A percentile compares a stretch with the other conserved stretches of the same genome.
Evolutionary conservation across 306 rosid species (phyloP).

Genomic region (Pterocarpus macrocarpus): DNA sequence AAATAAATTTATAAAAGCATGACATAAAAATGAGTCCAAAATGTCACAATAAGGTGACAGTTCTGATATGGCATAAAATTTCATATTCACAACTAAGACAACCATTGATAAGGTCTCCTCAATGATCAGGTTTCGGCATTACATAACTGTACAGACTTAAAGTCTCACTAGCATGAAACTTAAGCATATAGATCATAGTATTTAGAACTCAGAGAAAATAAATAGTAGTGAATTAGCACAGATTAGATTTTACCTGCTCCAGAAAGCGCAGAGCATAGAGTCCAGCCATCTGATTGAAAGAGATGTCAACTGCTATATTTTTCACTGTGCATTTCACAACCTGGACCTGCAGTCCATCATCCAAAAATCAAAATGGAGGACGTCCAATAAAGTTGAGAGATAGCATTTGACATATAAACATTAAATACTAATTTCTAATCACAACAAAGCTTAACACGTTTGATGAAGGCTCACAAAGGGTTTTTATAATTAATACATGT

Average conservation of each 20-base stretch:
- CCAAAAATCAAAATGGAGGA: conserved; percentile 28
- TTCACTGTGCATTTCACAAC: conserved; percentile 71
- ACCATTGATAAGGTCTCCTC: conserved; percentile 22
- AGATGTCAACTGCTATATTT: conserved; percentile 67
- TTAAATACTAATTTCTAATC: conserved; percentile 19
- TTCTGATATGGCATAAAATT: conserved; percentile 31
- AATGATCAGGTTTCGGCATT: conserved; percentile 29
- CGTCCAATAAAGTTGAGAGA: conserved; percentile 20
- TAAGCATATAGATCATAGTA: conserved; percentile 11
- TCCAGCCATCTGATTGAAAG: conserved; percentile 79
- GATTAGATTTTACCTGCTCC: conserved; percentile 66
- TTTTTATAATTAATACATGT: too few relatives aligned
- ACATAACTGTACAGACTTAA: conserved; percentile 18
- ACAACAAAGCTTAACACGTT: background rate
- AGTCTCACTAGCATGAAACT: background rate
- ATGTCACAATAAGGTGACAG: conserved; percentile 24
- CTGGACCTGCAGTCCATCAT: conserved; percentile 66
- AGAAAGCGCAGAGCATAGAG: conserved; percentile 66
- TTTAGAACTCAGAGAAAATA: conserved; percentile 32
- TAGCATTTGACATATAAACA: conserved; percentile 17
- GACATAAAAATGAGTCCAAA: conserved; percentile 38
- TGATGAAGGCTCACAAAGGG: background rate
- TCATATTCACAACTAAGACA: conserved; percentile 27
- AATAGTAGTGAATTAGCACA: conserved; percentile 9
- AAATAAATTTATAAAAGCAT: conserved; percentile 16